phyloP scores from a whole-genome alignment of 1,139 yeast species.

The Saccharomyces hybrid region DNA sequence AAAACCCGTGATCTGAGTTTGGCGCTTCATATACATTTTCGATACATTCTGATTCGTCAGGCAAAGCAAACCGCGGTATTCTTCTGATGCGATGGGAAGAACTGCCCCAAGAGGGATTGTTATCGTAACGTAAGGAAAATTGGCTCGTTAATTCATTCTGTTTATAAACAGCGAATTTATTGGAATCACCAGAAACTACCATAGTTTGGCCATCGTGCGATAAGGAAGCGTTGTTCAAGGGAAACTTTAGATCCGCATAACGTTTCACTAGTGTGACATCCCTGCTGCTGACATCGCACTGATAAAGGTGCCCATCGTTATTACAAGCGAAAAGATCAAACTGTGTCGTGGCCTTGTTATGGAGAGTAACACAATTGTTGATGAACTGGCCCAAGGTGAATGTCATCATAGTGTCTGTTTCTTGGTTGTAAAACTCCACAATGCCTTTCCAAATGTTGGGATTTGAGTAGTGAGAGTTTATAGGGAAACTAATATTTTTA shows the following conservation, averaged over 20 bases:
- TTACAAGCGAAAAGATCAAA: conserved; percentile 66
- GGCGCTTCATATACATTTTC: conserved; percentile 40
- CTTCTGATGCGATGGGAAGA: conserved; percentile 15
- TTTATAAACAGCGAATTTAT: conserved; percentile 43
- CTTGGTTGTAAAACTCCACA: conserved; percentile 48
- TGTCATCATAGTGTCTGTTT: conserved; percentile 41
- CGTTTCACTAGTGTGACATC: conserved; percentile 34
- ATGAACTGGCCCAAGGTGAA: conserved; percentile 69
- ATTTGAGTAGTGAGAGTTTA: conserved; percentile 28
- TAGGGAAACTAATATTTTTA: conserved; percentile 20
- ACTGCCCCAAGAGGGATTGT: conserved; percentile 22
- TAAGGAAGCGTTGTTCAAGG: conserved; percentile 53
- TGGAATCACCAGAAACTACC: conserved; percentile 53
- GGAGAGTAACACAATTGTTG: conserved; percentile 62
- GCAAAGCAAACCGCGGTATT: conserved; percentile 25
- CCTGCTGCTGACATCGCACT: conserved; percentile 50
- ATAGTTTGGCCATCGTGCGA: conserved; percentile 50
- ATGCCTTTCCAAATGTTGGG: conserved; percentile 46
- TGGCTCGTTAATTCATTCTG: conserved; percentile 31
- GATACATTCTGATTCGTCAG: conserved; percentile 22
- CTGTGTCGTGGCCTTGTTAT: conserved; percentile 27
- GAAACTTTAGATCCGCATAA: conserved; percentile 40
- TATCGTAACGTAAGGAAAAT: conserved; percentile 24
- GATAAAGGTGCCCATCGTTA: conserved; percentile 67
- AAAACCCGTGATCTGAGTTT: conserved; percentile 71